These are phyloP conservation scores for Uromyces viciae-fabae DNA, from an alignment of 1,284 basidiomycete species.

Conservation along the genomic window DNA sequence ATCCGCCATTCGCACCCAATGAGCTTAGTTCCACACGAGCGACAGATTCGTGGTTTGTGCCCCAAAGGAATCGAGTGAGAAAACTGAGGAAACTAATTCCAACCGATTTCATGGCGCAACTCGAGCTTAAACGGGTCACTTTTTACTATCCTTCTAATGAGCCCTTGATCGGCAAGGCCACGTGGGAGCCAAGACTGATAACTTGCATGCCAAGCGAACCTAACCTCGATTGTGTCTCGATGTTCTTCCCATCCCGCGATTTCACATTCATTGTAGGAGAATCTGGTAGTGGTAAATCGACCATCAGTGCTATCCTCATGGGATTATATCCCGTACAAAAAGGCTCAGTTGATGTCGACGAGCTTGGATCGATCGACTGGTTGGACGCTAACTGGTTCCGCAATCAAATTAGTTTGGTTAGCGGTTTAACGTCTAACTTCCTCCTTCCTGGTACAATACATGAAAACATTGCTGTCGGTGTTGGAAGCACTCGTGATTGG, in stretches of 20 bases:
- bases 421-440: constrained; percentile 70
- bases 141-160: constrained; percentile 82
- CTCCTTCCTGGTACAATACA: constrained; percentile 72
- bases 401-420: constrained; percentile 71
- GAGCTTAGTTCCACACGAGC: constrained; percentile 3
- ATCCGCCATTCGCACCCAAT: background rate
- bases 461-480: constrained; percentile 82
- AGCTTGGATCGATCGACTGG: constrained; percentile 67
- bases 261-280: constrained; percentile 88
- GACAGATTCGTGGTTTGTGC: too few relatives aligned
- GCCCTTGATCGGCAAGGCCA: constrained; percentile 52
- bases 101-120: constrained; percentile 63
- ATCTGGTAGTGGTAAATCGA: constrained; percentile 89
- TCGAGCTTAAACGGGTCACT: constrained; percentile 70
- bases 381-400: constrained; percentile 73
- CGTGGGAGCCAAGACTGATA: background rate
- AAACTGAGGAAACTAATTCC: constrained; percentile 51
- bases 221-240: constrained; percentile 65
- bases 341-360: constrained; percentile 69
- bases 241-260: constrained; percentile 77
- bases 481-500: constrained; percentile 57
- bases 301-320: constrained; percentile 75
- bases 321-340: constrained; percentile 64
- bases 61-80: too few relatives aligned
- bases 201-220: constrained; percentile 27